phyloP scores from a whole-genome alignment of 225 moss, liverwort and hornwort species.

The Sphagnum tenellum region DNA sequence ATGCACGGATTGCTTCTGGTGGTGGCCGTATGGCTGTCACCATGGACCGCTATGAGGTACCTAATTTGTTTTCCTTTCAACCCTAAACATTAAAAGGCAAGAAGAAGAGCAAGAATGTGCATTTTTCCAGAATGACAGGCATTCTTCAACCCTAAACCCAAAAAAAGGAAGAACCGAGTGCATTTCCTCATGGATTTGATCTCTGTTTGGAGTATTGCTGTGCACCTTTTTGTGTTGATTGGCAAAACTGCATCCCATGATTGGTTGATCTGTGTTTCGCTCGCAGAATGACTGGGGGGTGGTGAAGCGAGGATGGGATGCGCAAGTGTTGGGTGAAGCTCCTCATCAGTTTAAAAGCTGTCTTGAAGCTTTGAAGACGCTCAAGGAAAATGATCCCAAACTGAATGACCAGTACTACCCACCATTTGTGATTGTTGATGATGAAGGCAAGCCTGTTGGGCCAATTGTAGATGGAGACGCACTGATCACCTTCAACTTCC shows the following conservation, averaged over 20 bases:
- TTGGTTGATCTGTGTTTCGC: neutral
- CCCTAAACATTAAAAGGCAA: too few relatives aligned
- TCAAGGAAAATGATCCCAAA: slow-evolving; percentile 41
- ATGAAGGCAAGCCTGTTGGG: slow-evolving; percentile 36
- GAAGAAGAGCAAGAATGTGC: too few relatives aligned
- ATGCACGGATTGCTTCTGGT: slow-evolving; percentile 86
- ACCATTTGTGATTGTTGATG: slow-evolving; percentile 55
- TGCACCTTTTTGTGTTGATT: too few relatives aligned
- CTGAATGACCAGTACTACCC: slow-evolving; percentile 58
- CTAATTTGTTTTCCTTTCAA: too few relatives aligned
- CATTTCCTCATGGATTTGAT: too few relatives aligned
- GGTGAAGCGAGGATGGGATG: slow-evolving; percentile 98
- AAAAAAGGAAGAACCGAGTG: too few relatives aligned
- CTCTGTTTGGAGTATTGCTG: too few relatives aligned
- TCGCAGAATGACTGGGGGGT: slow-evolving; percentile 94
- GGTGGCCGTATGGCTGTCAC: slow-evolving; percentile 97
- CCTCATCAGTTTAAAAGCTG: slow-evolving; percentile 42
- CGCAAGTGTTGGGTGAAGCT: slow-evolving; percentile 88
- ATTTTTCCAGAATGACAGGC: too few relatives aligned
- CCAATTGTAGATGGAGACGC: slow-evolving; percentile 56
- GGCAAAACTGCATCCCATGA: too few relatives aligned
- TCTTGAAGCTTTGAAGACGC: slow-evolving; percentile 48
- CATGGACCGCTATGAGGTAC: slow-evolving; percentile 99
- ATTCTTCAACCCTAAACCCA: too few relatives aligned
- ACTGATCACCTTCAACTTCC: slow-evolving; percentile 56